Percentiles rank a stretch among this genome's conserved stretches.
Evolutionary conservation across 345 rosid species (phyloP).

Genomic region (Euclidium syriacum): DNA sequence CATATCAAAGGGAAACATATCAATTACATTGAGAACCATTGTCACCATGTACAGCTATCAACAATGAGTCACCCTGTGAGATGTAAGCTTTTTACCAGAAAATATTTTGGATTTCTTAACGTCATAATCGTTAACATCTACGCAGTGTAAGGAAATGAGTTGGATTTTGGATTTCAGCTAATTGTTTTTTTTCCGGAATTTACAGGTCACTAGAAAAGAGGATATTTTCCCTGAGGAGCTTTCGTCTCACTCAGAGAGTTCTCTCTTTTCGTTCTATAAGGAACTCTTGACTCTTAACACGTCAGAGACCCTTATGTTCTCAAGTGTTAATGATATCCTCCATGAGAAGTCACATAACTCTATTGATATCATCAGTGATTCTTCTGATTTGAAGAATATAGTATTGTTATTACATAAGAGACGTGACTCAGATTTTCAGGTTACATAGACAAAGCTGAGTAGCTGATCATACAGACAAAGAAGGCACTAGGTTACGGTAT

Average conservation of each 20-base stretch:
- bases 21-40: neutral
- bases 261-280: too few species aligned
- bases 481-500: constrained; percentile 21
- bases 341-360: neutral
- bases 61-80: neutral
- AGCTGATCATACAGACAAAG: neutral
- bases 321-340: neutral
- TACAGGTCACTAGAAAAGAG: neutral
- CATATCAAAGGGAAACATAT: constrained; percentile 42
- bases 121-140: neutral
- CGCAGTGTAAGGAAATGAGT: neutral
- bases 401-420: neutral
- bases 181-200: neutral
- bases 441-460: neutral
- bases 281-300: constrained; percentile 6
- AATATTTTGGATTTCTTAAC: neutral
- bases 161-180: neutral
- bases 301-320: neutral
- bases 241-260: too few species aligned
- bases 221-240: constrained; percentile 17
- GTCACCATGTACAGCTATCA: neutral
- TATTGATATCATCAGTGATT: neutral
- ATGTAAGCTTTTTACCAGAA: too few species aligned
- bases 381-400: neutral
- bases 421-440: neutral